Evolutionary conservation across 768 basidiomycete species (phyloP), one percentile per base, ranked within the genome.

Genomic region (Amanita polypyramis): DNA sequence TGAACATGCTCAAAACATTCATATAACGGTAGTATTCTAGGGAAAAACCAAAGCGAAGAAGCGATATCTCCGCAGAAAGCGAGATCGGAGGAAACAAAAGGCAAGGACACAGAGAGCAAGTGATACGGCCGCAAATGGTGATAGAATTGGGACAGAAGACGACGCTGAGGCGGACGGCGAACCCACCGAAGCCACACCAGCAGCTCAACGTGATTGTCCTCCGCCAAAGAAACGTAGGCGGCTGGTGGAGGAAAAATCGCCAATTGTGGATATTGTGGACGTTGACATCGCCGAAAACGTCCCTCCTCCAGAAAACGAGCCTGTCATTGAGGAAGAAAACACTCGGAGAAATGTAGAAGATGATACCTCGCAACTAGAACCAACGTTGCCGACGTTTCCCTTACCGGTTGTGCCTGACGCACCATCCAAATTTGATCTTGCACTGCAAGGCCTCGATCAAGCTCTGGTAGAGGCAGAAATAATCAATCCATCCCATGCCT

Each of bases 371-470:
- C 17, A 65, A 7, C 59, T 61, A 14, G 54, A 59, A 11, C 60
- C 69, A 2, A 52, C 71, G 8, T 73, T 91, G 1, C 82, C 82
- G 0, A 72, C 73, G 0, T 90, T 92, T 59, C 85, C 89, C 6
- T 62, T 77, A 7, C 85, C 86, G 4, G 66, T 68, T 5, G 67
- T 74, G 15, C 88, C 87, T 0, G 65, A 78, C 55, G 77, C 80
- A 1, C 87, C 88, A 1, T 79, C 85, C 12, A 80, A 79, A 60
- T 69, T 76, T 2, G 68, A 70, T n/a, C 77, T 92, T 15, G 81
- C 81, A 7, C 65, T 84, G 27, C 88, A 90, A 61, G 88, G 89
- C 10, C 69, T 93, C 11, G 87, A 92, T 62, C 70, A 73, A 56
- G 85, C 82, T 20, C 65, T 92, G 4, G 60, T 83, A 8, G 73